These are phyloP conservation scores for Calonectria honghensis DNA, from an alignment of 2,329 filamentous ascomycete genomes.

Conservation along the genomic window DNA sequence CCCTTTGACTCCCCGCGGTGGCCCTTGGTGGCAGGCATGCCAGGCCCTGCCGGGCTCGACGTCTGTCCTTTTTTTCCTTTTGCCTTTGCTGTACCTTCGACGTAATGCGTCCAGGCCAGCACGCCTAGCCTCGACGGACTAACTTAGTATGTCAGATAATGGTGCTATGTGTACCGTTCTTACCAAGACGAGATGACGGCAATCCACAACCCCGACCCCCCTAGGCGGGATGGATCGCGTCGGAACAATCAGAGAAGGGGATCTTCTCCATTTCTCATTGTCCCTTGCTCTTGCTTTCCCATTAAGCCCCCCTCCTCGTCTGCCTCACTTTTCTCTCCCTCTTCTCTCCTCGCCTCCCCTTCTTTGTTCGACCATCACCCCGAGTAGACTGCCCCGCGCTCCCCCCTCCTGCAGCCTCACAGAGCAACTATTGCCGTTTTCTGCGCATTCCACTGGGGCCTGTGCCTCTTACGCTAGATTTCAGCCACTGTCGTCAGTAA, in stretches of 20 bases:
- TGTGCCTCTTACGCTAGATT: conserved; percentile 49
- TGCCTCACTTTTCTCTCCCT: conserved; percentile 7
- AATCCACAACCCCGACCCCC: conserved; percentile 30
- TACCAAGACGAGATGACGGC: conserved; percentile 36
- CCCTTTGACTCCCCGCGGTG: neutral
- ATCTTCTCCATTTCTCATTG: conserved; percentile 26
- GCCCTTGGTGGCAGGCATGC: neutral
- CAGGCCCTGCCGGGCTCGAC: neutral
- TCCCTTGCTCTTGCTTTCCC: conserved; percentile 1
- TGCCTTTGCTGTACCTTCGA: conserved; percentile 26
- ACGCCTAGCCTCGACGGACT: conserved; percentile 25
- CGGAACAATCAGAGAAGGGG: conserved; percentile 26
- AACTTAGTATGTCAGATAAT: conserved; percentile 29
- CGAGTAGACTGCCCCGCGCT: conserved; percentile 8
- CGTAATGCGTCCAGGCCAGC: conserved; percentile 27
- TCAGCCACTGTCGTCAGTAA: conserved; percentile 56
- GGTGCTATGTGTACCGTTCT: conserved; percentile 24
- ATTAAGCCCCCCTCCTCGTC: conserved; percentile 13
- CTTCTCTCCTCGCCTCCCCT: conserved; percentile 24
- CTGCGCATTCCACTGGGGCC: conserved; percentile 42
- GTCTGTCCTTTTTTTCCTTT: neutral
- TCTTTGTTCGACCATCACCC: conserved; percentile 8
- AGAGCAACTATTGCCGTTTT: conserved; percentile 38
- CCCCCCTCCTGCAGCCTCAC: conserved; percentile 21
- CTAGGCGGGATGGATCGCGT: conserved; percentile 17